These are phyloP conservation scores for Diaporthe amygdali DNA, from an alignment of 2,329 filamentous ascomycete species.

Conservation along the genomic window DNA sequence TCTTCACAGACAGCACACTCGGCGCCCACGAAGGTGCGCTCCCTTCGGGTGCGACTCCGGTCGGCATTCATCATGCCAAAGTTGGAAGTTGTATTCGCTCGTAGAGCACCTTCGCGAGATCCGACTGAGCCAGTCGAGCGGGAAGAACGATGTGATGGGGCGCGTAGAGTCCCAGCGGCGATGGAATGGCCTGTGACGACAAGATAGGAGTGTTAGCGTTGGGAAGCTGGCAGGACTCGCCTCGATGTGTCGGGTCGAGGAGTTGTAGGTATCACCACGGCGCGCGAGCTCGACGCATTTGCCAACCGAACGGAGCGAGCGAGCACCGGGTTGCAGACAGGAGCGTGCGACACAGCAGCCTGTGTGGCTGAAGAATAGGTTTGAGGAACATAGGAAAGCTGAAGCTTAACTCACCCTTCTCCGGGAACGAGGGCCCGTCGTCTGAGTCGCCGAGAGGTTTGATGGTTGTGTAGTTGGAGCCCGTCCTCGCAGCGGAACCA, in stretches of 20 bases:
- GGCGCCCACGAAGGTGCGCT: slow-evolving; percentile 93
- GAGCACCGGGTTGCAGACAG: not conserved
- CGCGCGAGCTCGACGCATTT: not conserved
- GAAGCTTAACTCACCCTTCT: slow-evolving; percentile 39
- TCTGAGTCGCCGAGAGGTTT: slow-evolving; percentile 23
- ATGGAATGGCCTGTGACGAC: slow-evolving; percentile 43
- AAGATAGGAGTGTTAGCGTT: slow-evolving; percentile 31
- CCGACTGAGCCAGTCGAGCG: slow-evolving; percentile 41
- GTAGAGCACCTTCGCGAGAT: slow-evolving; percentile 43
- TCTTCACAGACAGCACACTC: slow-evolving; percentile 98
- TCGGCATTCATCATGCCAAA: slow-evolving; percentile 73
- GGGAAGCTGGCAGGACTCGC: not conserved
- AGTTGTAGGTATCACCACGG: not conserved
- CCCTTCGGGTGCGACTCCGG: slow-evolving; percentile 78
- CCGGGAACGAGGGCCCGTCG: slow-evolving; percentile 34
- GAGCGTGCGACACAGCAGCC: not conserved
- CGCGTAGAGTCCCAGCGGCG: slow-evolving; percentile 40
- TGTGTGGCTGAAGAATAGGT: slow-evolving; percentile 22
- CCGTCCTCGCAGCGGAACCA: slow-evolving; percentile 21
- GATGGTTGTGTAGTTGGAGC: slow-evolving; percentile 17
- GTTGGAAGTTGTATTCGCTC: slow-evolving; percentile 53
- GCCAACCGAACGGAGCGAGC: not conserved
- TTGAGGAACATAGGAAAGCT: not conserved
- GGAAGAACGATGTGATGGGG: slow-evolving; percentile 43
- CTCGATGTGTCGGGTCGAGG: not conserved